phyloP scores from a whole-genome alignment of 106 monocot genomes.

The Iris macrosiphon region DNA sequence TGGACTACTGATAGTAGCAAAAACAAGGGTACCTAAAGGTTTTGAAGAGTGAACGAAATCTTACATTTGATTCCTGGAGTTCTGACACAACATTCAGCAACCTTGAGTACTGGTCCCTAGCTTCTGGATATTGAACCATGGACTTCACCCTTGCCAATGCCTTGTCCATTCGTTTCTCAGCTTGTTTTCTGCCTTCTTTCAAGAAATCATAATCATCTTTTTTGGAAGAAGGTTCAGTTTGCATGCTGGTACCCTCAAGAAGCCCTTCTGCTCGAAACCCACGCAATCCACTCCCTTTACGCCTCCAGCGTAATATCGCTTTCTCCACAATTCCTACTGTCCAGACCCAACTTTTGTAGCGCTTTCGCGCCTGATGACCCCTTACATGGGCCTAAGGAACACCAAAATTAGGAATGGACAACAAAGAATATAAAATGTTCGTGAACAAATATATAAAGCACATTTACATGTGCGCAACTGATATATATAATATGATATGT shows the following conservation, averaged over 20 bases:
- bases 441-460: too few relatives aligned
- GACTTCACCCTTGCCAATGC: conserved; percentile 78
- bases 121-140: conserved; percentile 90
- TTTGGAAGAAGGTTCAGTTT: conserved; percentile 15
- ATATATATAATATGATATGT: too few relatives aligned
- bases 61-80: conserved; percentile 19
- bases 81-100: conserved; percentile 38
- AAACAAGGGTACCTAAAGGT: too few relatives aligned
- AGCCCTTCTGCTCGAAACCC: conserved; percentile 47
- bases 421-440: too few relatives aligned
- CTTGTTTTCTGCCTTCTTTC: conserved; percentile 70
- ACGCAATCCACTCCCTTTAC: conserved; percentile 67
- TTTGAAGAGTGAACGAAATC: not conserved
- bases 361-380: conserved; percentile 85
- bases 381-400: conserved; percentile 67
- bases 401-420: not conserved
- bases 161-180: conserved; percentile 56
- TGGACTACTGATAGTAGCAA: too few relatives aligned
- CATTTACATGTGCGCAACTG: too few relatives aligned
- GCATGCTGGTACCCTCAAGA: conserved; percentile 27
- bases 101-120: conserved; percentile 71
- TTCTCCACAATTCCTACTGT: conserved; percentile 83
- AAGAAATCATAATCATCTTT: conserved; percentile 75
- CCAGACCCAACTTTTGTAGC: conserved; percentile 52
- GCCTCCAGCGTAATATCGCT: conserved; percentile 70